phyloP scores from a whole-genome alignment of 352 stramenopile species.

The Globisporangium okanoganense region DNA sequence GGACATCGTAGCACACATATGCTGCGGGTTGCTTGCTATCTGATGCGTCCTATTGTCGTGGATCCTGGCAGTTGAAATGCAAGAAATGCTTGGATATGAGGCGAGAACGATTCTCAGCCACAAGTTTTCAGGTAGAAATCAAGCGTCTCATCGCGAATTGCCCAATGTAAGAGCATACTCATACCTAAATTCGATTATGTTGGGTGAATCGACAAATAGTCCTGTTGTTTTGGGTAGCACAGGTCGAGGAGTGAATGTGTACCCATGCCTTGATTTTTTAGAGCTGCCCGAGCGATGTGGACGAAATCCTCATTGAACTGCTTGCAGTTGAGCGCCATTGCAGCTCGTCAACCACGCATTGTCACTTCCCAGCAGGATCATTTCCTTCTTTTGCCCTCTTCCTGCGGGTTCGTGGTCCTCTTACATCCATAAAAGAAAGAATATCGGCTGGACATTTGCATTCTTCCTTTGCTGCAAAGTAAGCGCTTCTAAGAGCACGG shows the following conservation, averaged over 20 bases:
- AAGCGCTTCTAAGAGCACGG: too few relatives aligned
- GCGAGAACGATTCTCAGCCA: not conserved
- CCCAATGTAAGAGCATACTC: not conserved
- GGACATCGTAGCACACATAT: too few relatives aligned
- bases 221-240: not conserved
- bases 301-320: not conserved
- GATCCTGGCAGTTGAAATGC: not conserved
- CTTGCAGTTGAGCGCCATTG: not conserved
- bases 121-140: not conserved
- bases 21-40: too few relatives aligned
- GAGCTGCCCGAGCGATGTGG: not conserved
- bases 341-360: too few relatives aligned
- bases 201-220: not conserved
- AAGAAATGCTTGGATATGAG: not conserved
- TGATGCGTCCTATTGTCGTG: too few relatives aligned
- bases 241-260: conserved; percentile 7
- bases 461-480: too few relatives aligned
- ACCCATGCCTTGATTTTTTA: conserved; percentile 4
- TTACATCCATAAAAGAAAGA: too few relatives aligned
- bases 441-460: too few relatives aligned
- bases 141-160: not conserved
- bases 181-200: not conserved
- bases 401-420: too few relatives aligned
- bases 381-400: too few relatives aligned
- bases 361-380: not conserved